These are phyloP conservation scores for Dothistroma septosporum DNA, from an alignment of 2,329 filamentous ascomycete species.

Conservation along the genomic window DNA sequence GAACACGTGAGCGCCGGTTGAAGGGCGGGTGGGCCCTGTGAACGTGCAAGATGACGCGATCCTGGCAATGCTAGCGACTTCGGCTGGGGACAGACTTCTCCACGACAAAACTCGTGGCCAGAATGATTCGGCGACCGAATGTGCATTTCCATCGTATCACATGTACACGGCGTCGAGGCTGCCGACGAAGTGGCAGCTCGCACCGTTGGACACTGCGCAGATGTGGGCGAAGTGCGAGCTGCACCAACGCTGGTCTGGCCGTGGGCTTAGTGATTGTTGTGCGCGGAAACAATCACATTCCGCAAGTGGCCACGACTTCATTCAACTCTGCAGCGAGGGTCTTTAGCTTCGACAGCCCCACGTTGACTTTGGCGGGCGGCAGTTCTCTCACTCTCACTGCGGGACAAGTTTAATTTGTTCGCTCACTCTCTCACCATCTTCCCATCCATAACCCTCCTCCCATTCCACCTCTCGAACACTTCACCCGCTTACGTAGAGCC, in stretches of 20 bases:
- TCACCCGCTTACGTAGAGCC: neutral
- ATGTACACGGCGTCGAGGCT: neutral
- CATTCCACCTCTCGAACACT: neutral
- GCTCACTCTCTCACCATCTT: conserved; percentile 3
- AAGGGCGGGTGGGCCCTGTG: neutral
- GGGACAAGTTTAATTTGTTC: conserved; percentile 7
- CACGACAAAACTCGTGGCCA: conserved; percentile 3
- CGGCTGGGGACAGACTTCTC: neutral
- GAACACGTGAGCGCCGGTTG: neutral
- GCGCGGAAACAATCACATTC: neutral
- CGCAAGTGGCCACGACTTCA: neutral
- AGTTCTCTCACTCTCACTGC: neutral
- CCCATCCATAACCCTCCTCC: conserved; percentile 7
- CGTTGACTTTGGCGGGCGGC: neutral
- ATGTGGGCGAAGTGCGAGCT: neutral
- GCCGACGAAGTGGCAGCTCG: neutral
- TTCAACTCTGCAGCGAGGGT: neutral
- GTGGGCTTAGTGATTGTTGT: neutral
- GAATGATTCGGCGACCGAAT: conserved; percentile 2
- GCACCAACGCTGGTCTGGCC: neutral
- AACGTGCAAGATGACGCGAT: conserved; percentile 5
- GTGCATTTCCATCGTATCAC: neutral
- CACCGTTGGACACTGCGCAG: neutral
- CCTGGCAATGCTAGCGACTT: neutral
- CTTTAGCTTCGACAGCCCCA: neutral